phyloP scores from a whole-genome alignment of 2,329 filamentous ascomycete species.

The Xylariaceae sp. region DNA sequence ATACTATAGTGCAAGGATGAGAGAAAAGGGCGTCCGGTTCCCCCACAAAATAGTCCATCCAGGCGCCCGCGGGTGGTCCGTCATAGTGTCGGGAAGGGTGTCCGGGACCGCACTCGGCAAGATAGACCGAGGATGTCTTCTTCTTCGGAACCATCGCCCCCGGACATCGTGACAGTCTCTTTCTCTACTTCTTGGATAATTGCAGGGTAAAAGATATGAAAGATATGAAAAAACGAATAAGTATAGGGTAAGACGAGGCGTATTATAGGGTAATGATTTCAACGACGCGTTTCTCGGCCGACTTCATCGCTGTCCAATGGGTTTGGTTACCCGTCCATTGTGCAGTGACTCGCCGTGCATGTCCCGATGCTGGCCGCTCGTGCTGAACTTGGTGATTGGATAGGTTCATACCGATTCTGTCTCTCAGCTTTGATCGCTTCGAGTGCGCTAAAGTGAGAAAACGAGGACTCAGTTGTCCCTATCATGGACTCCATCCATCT shows the following conservation, averaged over 20 bases:
- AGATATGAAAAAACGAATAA: slow-evolving; percentile 4
- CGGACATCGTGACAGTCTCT: slow-evolving; percentile 11
- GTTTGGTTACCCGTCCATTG: not conserved
- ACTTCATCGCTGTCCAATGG: not conserved
- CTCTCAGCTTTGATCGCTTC: too few species aligned
- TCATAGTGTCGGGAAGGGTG: not conserved
- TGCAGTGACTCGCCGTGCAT: too few species aligned
- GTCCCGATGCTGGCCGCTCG: slow-evolving; percentile 13
- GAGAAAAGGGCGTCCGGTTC: not conserved
- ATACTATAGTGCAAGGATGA: not conserved
- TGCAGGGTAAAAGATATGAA: too few species aligned
- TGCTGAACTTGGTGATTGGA: not conserved
- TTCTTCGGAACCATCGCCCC: not conserved
- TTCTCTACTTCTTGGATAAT: too few species aligned
- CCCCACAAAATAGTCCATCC: slow-evolving; percentile 7
- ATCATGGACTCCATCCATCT: too few species aligned
- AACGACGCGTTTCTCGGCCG: not conserved
- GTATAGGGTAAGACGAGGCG: slow-evolving; percentile 17
- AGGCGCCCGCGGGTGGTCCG: slow-evolving; percentile 3
- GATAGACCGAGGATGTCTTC: not conserved
- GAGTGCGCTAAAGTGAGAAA: not conserved
- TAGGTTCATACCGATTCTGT: not conserved
- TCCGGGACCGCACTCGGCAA: slow-evolving; percentile 3
- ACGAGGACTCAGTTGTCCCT: too few species aligned
- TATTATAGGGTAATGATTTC: slow-evolving; percentile 20